Evolutionary conservation across 2,329 filamentous ascomycete genomes (phyloP).

Genomic region (Magnaporthiopsis poae): DNA sequence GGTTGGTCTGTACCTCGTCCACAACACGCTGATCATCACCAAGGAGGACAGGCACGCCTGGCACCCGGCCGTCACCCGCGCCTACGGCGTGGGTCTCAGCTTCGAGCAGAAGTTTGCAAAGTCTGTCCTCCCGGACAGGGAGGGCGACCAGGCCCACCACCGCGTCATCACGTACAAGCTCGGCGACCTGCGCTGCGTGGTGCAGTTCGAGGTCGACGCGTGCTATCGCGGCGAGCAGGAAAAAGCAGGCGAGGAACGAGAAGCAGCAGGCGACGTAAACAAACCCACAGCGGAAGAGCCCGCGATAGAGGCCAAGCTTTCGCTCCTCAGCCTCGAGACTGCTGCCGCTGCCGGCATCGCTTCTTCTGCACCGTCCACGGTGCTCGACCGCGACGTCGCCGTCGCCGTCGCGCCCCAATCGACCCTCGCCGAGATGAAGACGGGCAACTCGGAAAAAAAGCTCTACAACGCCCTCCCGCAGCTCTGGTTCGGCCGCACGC

Average conservation of each 20-base stretch:
- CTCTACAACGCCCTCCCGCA: conserved; percentile 1
- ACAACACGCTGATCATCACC: conserved; percentile 1
- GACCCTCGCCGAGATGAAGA: conserved; percentile 2
- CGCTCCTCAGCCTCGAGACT: neutral
- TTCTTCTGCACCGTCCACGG: too few relatives aligned
- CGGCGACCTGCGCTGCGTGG: conserved; percentile 3
- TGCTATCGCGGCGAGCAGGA: neutral
- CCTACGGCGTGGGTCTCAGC: neutral
- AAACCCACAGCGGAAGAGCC: too few relatives aligned
- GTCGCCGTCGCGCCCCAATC: neutral
- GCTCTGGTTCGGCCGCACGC: conserved; percentile 2
- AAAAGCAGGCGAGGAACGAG: neutral
- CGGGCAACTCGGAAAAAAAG: neutral
- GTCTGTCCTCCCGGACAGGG: neutral
- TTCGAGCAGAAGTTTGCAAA: neutral
- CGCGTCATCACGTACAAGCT: conserved; percentile 1
- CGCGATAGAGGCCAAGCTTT: neutral
- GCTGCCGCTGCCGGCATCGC: neutral
- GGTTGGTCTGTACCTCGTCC: conserved; percentile 1
- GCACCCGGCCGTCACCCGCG: conserved; percentile 1
- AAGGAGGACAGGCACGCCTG: conserved; percentile 1
- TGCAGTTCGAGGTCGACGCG: conserved; percentile 6
- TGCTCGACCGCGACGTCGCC: neutral
- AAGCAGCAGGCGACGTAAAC: too few relatives aligned
- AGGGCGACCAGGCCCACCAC: neutral